phyloP scores from a whole-genome alignment of 2,329 filamentous ascomycete genomes.

The Raffaelea deltoideospora region DNA sequence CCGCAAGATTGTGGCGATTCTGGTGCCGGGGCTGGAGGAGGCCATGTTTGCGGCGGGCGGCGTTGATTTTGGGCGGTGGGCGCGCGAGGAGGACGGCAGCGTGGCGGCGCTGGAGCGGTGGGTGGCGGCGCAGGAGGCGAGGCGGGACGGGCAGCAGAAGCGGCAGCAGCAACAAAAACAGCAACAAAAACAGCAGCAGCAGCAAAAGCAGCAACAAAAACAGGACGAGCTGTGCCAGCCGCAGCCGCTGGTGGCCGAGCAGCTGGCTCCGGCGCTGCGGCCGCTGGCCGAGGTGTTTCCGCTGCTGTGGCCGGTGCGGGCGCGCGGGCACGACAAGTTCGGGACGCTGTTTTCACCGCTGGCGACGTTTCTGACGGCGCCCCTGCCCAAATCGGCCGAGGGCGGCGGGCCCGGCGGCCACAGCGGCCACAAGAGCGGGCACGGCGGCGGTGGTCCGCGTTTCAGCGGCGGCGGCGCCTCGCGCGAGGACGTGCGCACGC shows the following conservation, averaged over 20 bases:
- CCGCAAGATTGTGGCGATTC: slow-evolving; percentile 71
- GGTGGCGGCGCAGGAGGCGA: slow-evolving; percentile 17
- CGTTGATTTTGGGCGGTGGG: slow-evolving; percentile 28
- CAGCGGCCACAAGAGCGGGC: not conserved
- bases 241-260: slow-evolving; percentile 31
- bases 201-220: too few species aligned
- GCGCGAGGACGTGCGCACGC: slow-evolving; percentile 62
- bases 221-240: slow-evolving; percentile 46
- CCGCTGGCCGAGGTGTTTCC: slow-evolving; percentile 71
- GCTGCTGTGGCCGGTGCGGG: slow-evolving; percentile 78
- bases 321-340: slow-evolving; percentile 67
- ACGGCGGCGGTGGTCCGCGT: too few species aligned
- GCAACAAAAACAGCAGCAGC: too few species aligned
- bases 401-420: slow-evolving; percentile 36
- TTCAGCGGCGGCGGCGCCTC: slow-evolving; percentile 40
- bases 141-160: too few species aligned
- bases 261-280: slow-evolving; percentile 38
- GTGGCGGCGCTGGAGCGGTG: slow-evolving; percentile 17
- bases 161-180: too few species aligned
- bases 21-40: slow-evolving; percentile 83
- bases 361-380: slow-evolving; percentile 65
- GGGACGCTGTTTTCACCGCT: slow-evolving; percentile 76
- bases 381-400: slow-evolving; percentile 53
- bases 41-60: slow-evolving; percentile 64
- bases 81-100: slow-evolving; percentile 20